Conservation (phyloP, 768 basidiomycete genomes). For the Termitomyces heimii region DNA sequence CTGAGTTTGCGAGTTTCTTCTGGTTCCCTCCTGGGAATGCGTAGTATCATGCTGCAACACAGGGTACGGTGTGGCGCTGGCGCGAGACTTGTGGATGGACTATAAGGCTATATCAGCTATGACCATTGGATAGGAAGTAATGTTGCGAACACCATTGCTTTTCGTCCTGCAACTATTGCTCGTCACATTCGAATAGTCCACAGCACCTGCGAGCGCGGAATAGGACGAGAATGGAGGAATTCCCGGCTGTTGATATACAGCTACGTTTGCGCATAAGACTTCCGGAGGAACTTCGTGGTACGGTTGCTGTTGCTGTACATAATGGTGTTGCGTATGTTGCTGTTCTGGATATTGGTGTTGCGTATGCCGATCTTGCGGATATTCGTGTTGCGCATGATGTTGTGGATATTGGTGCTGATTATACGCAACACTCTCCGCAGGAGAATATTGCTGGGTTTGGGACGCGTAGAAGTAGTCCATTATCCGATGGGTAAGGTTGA, state of each 20-base stretch:
- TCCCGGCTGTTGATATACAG: not conserved
- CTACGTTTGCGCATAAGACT: constrained; percentile 2
- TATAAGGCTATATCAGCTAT: constrained; percentile 1
- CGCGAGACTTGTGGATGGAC: constrained; percentile 5
- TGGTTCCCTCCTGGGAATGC: constrained; percentile 4
- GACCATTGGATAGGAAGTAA: not conserved
- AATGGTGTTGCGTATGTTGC: not conserved
- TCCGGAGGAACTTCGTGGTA: not conserved
- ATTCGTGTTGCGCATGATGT: not conserved
- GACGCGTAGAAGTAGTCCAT: constrained; percentile 8
- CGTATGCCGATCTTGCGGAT: not conserved
- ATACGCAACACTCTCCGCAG: not conserved
- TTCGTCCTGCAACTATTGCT: constrained; percentile 1
- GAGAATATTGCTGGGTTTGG: constrained; percentile 4
- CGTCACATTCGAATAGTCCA: constrained; percentile 6
- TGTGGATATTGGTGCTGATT: not conserved
- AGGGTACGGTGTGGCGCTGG: constrained; percentile 1
- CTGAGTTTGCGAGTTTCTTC: constrained; percentile 8
- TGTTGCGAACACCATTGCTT: constrained; percentile 4
- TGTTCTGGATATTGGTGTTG: not conserved
- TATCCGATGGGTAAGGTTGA: not conserved
- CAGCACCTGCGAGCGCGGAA: constrained; percentile 15
- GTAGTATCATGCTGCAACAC: constrained; percentile 9
- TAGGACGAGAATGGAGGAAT: constrained; percentile 14
- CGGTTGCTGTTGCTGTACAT: not conserved